Evolutionary conservation across 305 asterid genomes (phyloP), one percentile per base, ranked within the genome.

Genomic region (Fraxinus dipetala): DNA sequence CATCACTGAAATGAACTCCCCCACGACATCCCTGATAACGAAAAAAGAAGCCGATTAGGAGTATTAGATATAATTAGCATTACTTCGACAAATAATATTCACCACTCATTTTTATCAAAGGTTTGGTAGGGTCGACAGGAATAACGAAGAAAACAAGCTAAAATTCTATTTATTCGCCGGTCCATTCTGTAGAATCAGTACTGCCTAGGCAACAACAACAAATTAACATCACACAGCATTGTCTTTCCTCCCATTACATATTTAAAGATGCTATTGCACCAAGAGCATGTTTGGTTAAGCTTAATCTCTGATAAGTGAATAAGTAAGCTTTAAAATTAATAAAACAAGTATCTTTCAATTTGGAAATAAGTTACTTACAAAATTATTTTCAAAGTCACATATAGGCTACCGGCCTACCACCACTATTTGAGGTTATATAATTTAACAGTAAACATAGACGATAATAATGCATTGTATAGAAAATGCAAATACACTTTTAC

Each of bases 1-100:
- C 97, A 76, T 94, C 98, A 43, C 98, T 92, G 85, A 94, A 96
- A 89, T 96, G 99, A 88, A 91, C 89, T 1, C 98, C 98, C 11
- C 99, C 98, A 4, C 97, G 88, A 74, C 99, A 96, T 76, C 99
- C 99, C 98, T 95, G 78, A 26, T 28, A 28, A 26, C 20, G 20
- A 13, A 54, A n/a, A 54, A 54, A 14, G 26, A n/a, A 54, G 18
- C 10, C 24, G 1, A 54, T n/a, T n/a, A n/a, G 65, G 65, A 18
- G 26, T n/a, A n/a, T 54, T n/a, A 5, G 10, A n/a, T 54, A n/a
- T 54, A 54, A n/a, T 54, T 54, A 54, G 65, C 65, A 54, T 54
- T n/a, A 54, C 22, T 18, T 54, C 10, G 7, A n/a, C 3, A n/a
- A n/a, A 5, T 54, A n/a, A 16, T 54, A 54, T 54, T 48, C 59